Percentiles rank a stretch among this genome's conserved stretches.
Conservation (phyloP, 306 rosid species). For the Crotalaria pallida region DNA sequence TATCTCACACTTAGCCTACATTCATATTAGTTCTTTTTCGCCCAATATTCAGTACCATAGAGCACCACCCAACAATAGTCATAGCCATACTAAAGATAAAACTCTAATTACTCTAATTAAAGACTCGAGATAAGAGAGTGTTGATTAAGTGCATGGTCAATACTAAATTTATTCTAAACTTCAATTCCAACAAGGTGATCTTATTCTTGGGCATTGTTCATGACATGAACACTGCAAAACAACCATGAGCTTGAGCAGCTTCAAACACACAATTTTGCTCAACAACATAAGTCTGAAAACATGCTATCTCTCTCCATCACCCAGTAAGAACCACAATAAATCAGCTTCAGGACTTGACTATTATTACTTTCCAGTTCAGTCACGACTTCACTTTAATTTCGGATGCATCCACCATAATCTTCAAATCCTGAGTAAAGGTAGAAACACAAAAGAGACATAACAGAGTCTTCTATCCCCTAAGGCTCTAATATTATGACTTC, state of each 20-base stretch:
- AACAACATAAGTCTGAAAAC: not conserved
- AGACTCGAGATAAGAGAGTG: not conserved
- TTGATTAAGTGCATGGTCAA: not conserved
- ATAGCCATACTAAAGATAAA: not conserved
- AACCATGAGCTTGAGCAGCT: not conserved
- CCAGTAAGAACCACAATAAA: not conserved
- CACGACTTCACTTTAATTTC: not conserved
- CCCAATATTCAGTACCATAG: not conserved
- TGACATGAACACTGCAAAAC: not conserved
- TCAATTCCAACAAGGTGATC: not conserved
- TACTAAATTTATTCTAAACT: not conserved
- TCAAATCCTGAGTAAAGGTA: not conserved
- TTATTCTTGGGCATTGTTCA: not conserved
- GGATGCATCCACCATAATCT: not conserved
- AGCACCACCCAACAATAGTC: not conserved
- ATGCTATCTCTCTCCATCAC: not conserved
- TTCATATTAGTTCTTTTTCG: not conserved
- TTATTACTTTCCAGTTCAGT: not conserved
- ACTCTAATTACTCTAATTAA: not conserved
- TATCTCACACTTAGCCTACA: too few relatives aligned
- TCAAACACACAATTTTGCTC: not conserved
- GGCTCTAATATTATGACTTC: not conserved
- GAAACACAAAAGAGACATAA: not conserved
- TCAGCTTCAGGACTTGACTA: not conserved
- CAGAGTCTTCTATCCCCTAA: not conserved